Base-by-base conservation (phyloP, 768 basidiomycete species). In the Hericium erinaceus region DNA sequence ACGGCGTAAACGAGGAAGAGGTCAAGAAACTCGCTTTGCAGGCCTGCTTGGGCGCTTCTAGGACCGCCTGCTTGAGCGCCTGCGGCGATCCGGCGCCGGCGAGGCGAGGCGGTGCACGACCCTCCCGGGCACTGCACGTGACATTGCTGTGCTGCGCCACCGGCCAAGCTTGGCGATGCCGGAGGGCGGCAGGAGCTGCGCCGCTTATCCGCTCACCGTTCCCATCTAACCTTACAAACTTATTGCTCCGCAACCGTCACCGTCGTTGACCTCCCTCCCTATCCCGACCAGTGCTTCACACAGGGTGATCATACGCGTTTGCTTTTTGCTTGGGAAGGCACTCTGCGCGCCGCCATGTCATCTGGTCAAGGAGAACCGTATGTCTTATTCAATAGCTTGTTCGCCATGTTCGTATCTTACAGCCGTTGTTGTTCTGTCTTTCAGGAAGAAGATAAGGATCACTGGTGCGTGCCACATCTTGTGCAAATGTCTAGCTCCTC, bases 361-460 rank as follows among this genome's bases (percentile, higher is more conserved):
- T 62, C 67, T 11, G 44, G 63, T 48, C 63, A 63, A 46, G 66
- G 67, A 55, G 64, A 64, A 57, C 64, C 61, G 70, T 71, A 57
- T 61, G 70, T 61, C 26, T 38, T 12, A 9, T 20, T 54, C 33
- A 12, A 22, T 38, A 48, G 13, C 37, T 2, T 20, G 37, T 33
- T 26, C 39, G 56, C 6, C 54, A 39, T 18, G 24, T 57, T 46
- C 20, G 16, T 46, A 9, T 9, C 54, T 55, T 39, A 11, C 46
- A 16, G 39, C n/a, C 39, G 64, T 67, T 56, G 69, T 64, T 16
- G 22, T 24, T 51, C 49, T 56, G 33, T 33, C 33, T 33, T 48
- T 33, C 65, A 79, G 77, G 61, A 87, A 87, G 79, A 86, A 84
- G 75, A 87, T 92, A 60, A 81, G 88, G 70, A 75, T 90, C 58